Conservation (phyloP, 495 filamentous ascomycete genomes). For the Penicillium coffeae region DNA sequence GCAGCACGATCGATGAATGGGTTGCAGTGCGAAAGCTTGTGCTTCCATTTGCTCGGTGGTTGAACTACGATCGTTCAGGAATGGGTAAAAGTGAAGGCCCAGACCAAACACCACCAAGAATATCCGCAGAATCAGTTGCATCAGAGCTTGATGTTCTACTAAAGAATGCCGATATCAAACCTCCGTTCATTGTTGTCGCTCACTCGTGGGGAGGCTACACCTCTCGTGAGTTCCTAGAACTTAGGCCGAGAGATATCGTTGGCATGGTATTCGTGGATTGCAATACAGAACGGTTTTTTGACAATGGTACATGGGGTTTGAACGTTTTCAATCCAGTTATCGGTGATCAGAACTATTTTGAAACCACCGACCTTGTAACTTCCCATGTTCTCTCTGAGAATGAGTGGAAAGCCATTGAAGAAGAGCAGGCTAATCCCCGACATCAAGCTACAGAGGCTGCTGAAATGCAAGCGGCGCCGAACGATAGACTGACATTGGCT, state of each 20-base stretch:
- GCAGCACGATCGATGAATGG: constrained; percentile 32
- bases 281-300: constrained; percentile 17
- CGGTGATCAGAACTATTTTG: constrained; percentile 13
- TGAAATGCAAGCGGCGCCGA: constrained; percentile 11
- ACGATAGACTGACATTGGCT: constrained; percentile 10
- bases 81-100: constrained; percentile 21
- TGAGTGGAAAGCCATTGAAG: constrained; percentile 14
- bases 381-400: constrained; percentile 14
- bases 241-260: constrained; percentile 16
- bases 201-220: constrained; percentile 43
- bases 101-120: constrained; percentile 11
- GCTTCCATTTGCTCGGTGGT: constrained; percentile 19
- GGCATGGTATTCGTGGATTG: constrained; percentile 30
- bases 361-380: constrained; percentile 15
- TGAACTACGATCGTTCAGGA: constrained; percentile 29
- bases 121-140: constrained; percentile 13
- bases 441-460: constrained; percentile 16
- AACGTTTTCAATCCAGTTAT: constrained; percentile 12
- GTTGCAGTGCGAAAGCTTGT: constrained; percentile 22
- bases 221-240: constrained; percentile 33
- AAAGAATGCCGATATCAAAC: constrained; percentile 15
- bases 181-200: constrained; percentile 38
- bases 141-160: constrained; percentile 20
- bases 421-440: constrained; percentile 16
- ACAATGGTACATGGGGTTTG: constrained; percentile 14